Base-by-base conservation (phyloP, 2,329 filamentous ascomycete species). In the Fusarium decemcellulare region DNA sequence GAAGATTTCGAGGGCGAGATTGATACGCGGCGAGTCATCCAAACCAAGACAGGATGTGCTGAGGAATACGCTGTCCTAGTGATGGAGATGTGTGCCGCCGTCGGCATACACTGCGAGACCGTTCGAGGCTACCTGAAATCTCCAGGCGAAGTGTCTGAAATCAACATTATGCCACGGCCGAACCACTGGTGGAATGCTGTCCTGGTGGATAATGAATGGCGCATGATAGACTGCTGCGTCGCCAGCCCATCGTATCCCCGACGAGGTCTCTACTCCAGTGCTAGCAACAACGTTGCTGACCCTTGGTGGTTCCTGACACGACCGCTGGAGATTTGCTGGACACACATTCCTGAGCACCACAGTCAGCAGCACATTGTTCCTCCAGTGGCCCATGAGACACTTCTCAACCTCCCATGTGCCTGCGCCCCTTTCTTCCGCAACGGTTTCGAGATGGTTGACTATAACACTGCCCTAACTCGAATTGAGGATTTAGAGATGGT, bases 111-210 rank as follows among this genome's bases (percentile, higher is more conserved):
- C 70, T 93, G 93, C 37, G 95, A 98, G 77, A 86, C 97, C 18
- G 90, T 99, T 14, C 90, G 91, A 63, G 96, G 96, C 1, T 98
- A 96, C 76, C 88, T 99, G 59, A 99, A 99, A 79, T 86, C 88
- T 1, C 96, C 96, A 0, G 95, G 95, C 1, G 96, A 98, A 74
- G 83, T 91, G 8, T 85, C 92, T 2, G 95, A 98, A 73, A 84
- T 94, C 44, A 93, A 92, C 66, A 91, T 92, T 61, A 89, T 95
- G 78, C 93, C 93, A n/a, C 90, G 91, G 32, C 88, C 95, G 0
- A 99, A 99, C 76, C 96, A 99, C 81, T 98, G 93, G 90, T 99
- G 96, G 96, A 99, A 99, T 73, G 91, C 94, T 1, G 93, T 98
- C 16, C 83, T 98, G 37, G 91, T 98, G 9, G 96, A 99, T 78